Evolutionary conservation across 148 eudicot species (phyloP), one percentile per base, ranked within the genome.

Genomic region (Agrostemma githago): DNA sequence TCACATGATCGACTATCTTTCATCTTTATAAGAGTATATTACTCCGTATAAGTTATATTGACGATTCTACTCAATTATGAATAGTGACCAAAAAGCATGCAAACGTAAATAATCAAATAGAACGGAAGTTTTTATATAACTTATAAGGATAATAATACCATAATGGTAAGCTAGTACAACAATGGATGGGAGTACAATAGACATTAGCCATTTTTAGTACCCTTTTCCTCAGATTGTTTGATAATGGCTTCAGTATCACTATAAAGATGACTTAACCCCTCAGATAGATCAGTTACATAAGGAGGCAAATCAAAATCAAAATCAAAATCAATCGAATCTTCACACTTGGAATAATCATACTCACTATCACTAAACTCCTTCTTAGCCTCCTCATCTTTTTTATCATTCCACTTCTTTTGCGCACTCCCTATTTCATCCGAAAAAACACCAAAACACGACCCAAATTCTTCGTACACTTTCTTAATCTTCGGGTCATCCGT

Each of bases 281-380:
- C 15, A 65, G 39, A 39, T 2, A n/a, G 68, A 40, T 2, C 66
- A 62, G n/a, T n/a, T n/a, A n/a, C n/a, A n/a, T n/a, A n/a, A n/a
- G n/a, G n/a, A n/a, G n/a, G n/a, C n/a, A n/a, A 21, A 12, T 34
- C 15, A 34, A 5, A 7, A 43, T 43, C 4, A 6, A 8, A 2
- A 53, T 6, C 8, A 7, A 8, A 65, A 2, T 3, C 34, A 65
- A 65, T 7, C 42, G 68, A 40, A 2, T 8, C 15, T 65, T 38
- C 10, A 65, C 68, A 65, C 11, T 7, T 65, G 6, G 3, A 0
- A 65, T 65, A 65, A 65, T 65, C 68, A 65, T 21, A 43, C 11
- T 65, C 39, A 10, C 44, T 44, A 65, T 6, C 42, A 39, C 39
- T 6, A 65, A 65, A 65, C 8, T 65, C 68, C 68, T 65, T 65